These are phyloP conservation scores for Porogramme epimiltina DNA, from an alignment of 1,284 basidiomycete genomes.

Conservation along the genomic window DNA sequence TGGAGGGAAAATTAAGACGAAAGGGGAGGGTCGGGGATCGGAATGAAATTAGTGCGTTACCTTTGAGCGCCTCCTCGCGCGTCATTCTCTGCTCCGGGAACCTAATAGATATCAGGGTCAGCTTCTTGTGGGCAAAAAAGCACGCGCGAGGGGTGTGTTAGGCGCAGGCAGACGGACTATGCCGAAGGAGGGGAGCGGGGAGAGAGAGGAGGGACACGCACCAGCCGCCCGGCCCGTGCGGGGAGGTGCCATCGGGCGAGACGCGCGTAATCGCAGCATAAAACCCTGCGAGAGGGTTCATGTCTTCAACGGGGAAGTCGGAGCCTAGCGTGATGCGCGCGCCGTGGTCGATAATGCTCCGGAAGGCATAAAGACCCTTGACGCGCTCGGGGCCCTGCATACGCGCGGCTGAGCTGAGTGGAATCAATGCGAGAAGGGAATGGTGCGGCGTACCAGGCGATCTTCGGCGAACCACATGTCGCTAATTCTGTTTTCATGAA, in stretches of 20 bases:
- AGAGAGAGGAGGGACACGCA: conserved; percentile 34
- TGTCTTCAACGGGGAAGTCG: conserved; percentile 87
- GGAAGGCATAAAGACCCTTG: conserved; percentile 87
- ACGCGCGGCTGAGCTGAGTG: not conserved
- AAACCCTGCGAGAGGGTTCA: conserved; percentile 79
- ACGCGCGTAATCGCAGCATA: conserved; percentile 85
- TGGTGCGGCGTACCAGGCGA: conserved; percentile 57
- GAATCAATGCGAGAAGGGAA: not conserved
- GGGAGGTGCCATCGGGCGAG: conserved; percentile 72
- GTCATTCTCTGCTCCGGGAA: conserved; percentile 81
- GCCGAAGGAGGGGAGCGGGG: not conserved
- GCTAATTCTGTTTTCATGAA: conserved; percentile 50
- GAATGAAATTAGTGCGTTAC: conserved; percentile 31
- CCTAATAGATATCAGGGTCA: conserved; percentile 42
- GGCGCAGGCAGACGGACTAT: not conserved
- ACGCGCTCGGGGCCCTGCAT: conserved; percentile 79
- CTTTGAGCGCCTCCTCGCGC: conserved; percentile 71
- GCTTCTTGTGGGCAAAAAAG: not conserved
- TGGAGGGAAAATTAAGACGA: not conserved
- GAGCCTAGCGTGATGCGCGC: conserved; percentile 77
- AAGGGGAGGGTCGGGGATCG: not conserved
- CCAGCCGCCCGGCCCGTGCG: conserved; percentile 85
- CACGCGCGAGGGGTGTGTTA: not conserved
- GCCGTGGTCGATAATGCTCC: conserved; percentile 63
- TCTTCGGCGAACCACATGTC: conserved; percentile 92